Evolutionary conservation across 306 rosid species (phyloP).

Genomic region (Hylodesmum podocarpum): DNA sequence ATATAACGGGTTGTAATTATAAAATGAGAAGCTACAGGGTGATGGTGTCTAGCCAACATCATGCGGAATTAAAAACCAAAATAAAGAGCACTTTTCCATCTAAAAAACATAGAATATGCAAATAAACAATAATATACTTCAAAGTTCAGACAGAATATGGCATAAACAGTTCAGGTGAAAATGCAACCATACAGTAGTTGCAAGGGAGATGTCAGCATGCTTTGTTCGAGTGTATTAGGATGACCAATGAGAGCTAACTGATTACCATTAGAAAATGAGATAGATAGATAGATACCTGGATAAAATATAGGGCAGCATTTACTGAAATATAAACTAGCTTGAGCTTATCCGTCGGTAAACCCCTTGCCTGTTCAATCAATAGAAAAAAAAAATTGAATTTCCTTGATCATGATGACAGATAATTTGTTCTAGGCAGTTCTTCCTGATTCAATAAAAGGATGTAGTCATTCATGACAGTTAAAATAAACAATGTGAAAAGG

Average conservation of each 20-base stretch:
- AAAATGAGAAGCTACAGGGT: neutral
- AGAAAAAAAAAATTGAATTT: neutral
- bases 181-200: neutral
- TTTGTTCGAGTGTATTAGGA: neutral
- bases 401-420: neutral
- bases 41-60: neutral
- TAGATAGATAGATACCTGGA: slow-evolving; percentile 61
- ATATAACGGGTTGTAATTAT: neutral
- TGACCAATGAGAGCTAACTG: neutral
- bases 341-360: slow-evolving; percentile 87
- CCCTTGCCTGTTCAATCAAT: slow-evolving; percentile 71
- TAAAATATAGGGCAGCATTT: slow-evolving; percentile 62
- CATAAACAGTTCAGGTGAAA: neutral
- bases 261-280: slow-evolving; percentile 12
- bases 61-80: neutral
- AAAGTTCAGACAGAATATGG: neutral
- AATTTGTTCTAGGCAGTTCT: neutral
- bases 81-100: neutral
- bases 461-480: neutral
- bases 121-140: neutral
- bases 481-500: neutral
- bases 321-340: slow-evolving; percentile 64
- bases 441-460: neutral
- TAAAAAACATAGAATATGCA: neutral
- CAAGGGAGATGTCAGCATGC: neutral